These are phyloP conservation scores for barrel medic (Medicago truncatula) DNA, from an alignment of 306 rosid genomes.

Conservation along the genomic window DNA sequence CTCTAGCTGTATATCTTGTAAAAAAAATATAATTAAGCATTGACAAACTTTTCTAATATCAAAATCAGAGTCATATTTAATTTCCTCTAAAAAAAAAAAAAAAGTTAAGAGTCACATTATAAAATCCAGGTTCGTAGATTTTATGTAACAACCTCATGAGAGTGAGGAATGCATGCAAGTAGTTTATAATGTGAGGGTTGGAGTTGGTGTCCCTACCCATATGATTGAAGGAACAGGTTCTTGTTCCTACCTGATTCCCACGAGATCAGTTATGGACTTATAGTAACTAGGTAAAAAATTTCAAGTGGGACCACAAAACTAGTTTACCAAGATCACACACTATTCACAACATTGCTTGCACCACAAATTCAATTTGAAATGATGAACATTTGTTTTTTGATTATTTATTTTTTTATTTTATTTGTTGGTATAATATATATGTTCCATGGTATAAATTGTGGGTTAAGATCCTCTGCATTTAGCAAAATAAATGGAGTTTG, in stretches of 20 bases:
- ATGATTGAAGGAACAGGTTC: slow-evolving; percentile 53
- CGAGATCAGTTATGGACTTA: slow-evolving; percentile 44
- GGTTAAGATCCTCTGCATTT: too few species aligned
- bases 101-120: slow-evolving; percentile 10
- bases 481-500: too few species aligned
- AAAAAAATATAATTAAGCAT: not conserved
- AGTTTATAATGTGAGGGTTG: slow-evolving; percentile 45
- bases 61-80: not conserved
- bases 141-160: slow-evolving; percentile 54
- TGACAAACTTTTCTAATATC: not conserved
- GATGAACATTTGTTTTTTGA: not conserved
- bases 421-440: not conserved
- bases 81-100: too few species aligned
- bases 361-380: slow-evolving; percentile 35
- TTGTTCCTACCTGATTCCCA: slow-evolving; percentile 55
- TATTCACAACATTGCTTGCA: slow-evolving; percentile 13
- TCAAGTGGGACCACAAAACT: slow-evolving; percentile 52
- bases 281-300: slow-evolving; percentile 10
- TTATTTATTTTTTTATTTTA: not conserved
- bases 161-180: slow-evolving; percentile 46
- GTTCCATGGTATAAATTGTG: too few species aligned
- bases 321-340: slow-evolving; percentile 29
- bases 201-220: slow-evolving; percentile 69
- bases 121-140: slow-evolving; percentile 47
- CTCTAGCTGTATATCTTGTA: not conserved